Evolutionary conservation across 768 basidiomycete species (phyloP).

Genomic region (Lentinula aciculospora): DNA sequence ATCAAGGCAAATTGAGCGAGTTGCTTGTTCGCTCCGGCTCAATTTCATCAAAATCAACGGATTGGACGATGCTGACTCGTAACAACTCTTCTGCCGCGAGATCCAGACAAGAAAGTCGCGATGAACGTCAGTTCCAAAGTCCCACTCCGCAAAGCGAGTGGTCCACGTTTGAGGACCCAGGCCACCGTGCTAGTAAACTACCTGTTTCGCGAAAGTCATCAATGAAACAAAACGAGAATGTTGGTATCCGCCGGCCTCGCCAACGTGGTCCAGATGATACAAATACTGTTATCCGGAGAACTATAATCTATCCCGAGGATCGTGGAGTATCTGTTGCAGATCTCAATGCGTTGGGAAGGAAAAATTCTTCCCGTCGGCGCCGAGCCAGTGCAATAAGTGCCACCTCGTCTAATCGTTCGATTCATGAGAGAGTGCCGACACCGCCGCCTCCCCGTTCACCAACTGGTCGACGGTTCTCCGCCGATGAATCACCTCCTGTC

Average conservation of each 20-base stretch:
- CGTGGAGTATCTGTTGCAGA: slow-evolving; percentile 52
- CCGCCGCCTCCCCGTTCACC: slow-evolving; percentile 73
- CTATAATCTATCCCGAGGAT: slow-evolving; percentile 75
- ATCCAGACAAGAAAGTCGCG: slow-evolving; percentile 21
- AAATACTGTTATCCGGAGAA: slow-evolving; percentile 65
- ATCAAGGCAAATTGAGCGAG: slow-evolving; percentile 65
- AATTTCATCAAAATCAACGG: slow-evolving; percentile 49
- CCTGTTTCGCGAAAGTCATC: slow-evolving; percentile 21
- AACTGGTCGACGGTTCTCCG: slow-evolving; percentile 56
- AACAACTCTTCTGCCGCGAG: slow-evolving; percentile 34
- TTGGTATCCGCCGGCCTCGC: slow-evolving; percentile 8
- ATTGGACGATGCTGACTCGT: slow-evolving; percentile 36
- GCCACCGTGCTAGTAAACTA: slow-evolving; percentile 12
- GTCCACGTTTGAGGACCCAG: slow-evolving; percentile 3
- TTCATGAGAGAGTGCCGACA: slow-evolving; percentile 79
- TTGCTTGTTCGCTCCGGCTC: slow-evolving; percentile 70
- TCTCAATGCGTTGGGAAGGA: slow-evolving; percentile 47
- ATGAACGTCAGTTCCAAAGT: slow-evolving; percentile 17
- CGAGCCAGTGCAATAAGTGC: slow-evolving; percentile 42
- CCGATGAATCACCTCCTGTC: slow-evolving; percentile 62
- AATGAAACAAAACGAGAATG: slow-evolving; percentile 15
- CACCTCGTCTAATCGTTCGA: slow-evolving; percentile 61
- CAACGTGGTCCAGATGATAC: slow-evolving; percentile 15
- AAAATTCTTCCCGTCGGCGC: slow-evolving; percentile 53
- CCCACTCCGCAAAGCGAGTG: slow-evolving; percentile 2